Base-by-base conservation (phyloP, 305 asterid genomes). In the Salvia sclarea region DNA sequence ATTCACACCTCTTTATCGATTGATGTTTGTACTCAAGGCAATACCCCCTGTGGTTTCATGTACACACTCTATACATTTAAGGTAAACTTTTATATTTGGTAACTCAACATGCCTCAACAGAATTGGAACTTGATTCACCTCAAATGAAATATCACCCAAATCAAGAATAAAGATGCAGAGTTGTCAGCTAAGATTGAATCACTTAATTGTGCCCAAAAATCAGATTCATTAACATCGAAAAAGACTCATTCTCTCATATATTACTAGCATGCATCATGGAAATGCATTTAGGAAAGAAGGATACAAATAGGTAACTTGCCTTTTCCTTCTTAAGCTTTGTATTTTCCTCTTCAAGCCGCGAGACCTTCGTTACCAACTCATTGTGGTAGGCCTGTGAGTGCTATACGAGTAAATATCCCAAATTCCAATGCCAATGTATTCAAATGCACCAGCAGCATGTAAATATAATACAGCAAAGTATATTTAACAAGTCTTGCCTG, bases 331-430 rank as follows among this genome's bases (percentile, higher is more conserved):
- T 85, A 60, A 91, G 97, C 85, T 85, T 88, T 69, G 58, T 48
- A 72, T 78, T 88, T 73, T 84, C 88, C 83, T 85, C 95, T 81
- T 91, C 96, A 60, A 88, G 96, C 56, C 11, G 79, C 1, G 96
- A 84, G 52, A 91, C 95, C 87, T 91, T 91, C 63, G 66, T 83
- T 82, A 87, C 93, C 82, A 91, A 79, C 84, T 91, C 96, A 72
- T 84, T 84, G 75, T 91, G 97, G 78, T 91, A 91, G 60, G 97
- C 97, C 97, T 91, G 85, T 47, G 37, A 53, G 59, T 49, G 66
- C 37, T 16, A 71, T 60, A 49, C 49, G 65, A 25, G 35, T 66
- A 40, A 77, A 13, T 21, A 67, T 45, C 76, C 18, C 48, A 55
- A 75, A 67, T 45, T 75, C 18, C 48, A 55, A 75, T 13, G 57